phyloP scores from a whole-genome alignment of 441 rosid species.

The Biscutella laevigata region DNA sequence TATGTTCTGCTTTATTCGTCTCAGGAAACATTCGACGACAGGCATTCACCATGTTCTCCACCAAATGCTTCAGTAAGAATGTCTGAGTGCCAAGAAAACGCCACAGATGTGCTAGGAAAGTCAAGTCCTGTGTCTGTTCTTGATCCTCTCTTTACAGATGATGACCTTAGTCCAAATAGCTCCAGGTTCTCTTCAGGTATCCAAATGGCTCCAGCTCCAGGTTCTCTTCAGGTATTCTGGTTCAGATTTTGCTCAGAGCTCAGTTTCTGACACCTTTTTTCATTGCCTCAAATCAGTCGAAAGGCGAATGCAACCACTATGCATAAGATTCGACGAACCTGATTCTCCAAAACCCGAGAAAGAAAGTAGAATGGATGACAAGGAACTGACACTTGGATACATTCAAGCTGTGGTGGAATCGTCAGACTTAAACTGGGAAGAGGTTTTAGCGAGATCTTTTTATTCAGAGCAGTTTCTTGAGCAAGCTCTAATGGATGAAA shows the following conservation, averaged over 20 bases:
- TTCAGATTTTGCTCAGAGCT: not conserved
- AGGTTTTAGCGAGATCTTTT: conserved; percentile 49
- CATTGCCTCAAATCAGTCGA: conserved; percentile 35
- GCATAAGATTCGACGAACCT: conserved; percentile 61
- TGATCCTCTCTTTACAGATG: conserved; percentile 64
- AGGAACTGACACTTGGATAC: conserved; percentile 41
- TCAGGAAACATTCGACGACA: conserved; percentile 40
- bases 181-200: conserved; percentile 39
- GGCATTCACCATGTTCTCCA: conserved; percentile 38
- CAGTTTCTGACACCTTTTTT: conserved; percentile 25
- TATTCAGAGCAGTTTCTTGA: conserved; percentile 65
- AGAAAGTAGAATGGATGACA: conserved; percentile 31
- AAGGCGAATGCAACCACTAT: conserved; percentile 44
- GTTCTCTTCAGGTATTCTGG: conserved; percentile 1
- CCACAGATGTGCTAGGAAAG: conserved; percentile 39
- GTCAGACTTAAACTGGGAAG: conserved; percentile 63
- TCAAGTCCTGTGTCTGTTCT: conserved; percentile 91
- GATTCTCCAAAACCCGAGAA: conserved; percentile 30
- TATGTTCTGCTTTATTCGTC: conserved; percentile 13
- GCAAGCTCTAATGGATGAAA: conserved; percentile 46
- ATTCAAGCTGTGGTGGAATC: conserved; percentile 50
- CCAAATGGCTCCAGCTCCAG: too few relatives aligned
- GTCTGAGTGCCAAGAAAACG: conserved; percentile 36
- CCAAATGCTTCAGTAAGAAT: conserved; percentile 36
- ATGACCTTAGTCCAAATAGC: conserved; percentile 61